These are phyloP conservation scores for Lentithecium fluviatile DNA, from an alignment of 495 filamentous ascomycete species.

Conservation along the genomic window DNA sequence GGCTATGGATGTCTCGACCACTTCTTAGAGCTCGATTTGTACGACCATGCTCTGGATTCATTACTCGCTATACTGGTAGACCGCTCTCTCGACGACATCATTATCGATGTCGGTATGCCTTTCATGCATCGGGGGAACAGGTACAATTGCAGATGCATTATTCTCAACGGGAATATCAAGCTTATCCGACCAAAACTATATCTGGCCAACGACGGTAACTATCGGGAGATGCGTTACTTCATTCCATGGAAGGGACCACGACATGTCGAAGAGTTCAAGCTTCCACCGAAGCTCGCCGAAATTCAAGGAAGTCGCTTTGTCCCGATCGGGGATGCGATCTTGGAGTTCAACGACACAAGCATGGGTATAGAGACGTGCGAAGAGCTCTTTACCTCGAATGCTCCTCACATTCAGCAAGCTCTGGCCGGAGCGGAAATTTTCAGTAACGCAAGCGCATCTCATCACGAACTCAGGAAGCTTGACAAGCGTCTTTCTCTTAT, in stretches of 20 bases:
- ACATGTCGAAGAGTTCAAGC: constrained; percentile 68
- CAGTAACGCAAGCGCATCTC: constrained; percentile 71
- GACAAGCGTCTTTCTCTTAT: constrained; percentile 73
- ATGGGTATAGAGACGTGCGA: constrained; percentile 51
- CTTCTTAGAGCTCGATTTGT: constrained; percentile 51
- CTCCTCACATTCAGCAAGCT: constrained; percentile 51
- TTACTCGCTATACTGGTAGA: constrained; percentile 42
- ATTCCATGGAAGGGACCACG: constrained; percentile 61
- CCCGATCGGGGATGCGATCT: constrained; percentile 73
- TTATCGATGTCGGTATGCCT: constrained; percentile 57
- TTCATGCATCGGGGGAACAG: constrained; percentile 64
- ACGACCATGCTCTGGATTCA: background rate
- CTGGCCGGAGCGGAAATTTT: constrained; percentile 73
- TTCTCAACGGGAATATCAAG: constrained; percentile 50
- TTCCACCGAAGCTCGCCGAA: constrained; percentile 63
- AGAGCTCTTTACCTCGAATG: constrained; percentile 47
- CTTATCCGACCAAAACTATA: constrained; percentile 81
- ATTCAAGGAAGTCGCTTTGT: constrained; percentile 63
- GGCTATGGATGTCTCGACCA: constrained; percentile 75
- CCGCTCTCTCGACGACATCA: constrained; percentile 73
- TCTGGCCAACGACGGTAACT: constrained; percentile 73
- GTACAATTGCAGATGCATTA: constrained; percentile 75
- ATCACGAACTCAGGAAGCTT: constrained; percentile 74
- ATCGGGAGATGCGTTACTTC: constrained; percentile 68
- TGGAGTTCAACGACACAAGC: constrained; percentile 69